Evolutionary conservation across 164 flowering plant genomes (phyloP).

Genomic region (Piper betle): DNA sequence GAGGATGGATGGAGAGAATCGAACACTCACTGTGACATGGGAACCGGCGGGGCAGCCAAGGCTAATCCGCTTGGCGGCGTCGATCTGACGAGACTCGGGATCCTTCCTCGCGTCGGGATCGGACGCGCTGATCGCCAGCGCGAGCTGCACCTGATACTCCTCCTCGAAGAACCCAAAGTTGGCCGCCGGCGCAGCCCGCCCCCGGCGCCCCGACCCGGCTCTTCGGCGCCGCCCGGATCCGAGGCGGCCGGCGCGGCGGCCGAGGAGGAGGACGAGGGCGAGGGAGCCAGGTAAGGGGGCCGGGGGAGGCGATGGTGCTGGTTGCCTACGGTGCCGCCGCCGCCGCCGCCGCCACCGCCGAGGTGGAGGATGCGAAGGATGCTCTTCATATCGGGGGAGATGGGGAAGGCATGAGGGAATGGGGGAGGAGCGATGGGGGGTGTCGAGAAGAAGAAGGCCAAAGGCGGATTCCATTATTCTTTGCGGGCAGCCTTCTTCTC

Average conservation of each 20-base stretch:
- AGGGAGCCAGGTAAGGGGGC: conserved; percentile 10
- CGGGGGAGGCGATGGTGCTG: conserved; percentile 15
- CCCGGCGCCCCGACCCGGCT: neutral
- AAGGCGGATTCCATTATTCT: conserved; percentile 3
- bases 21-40: too few relatives aligned
- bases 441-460: neutral
- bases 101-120: conserved; percentile 47
- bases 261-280: conserved; percentile 7
- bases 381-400: conserved; percentile 54
- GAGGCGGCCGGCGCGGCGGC: neutral
- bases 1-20: too few relatives aligned
- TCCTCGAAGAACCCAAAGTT: conserved; percentile 71
- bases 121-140: conserved; percentile 90
- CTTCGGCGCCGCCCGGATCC: neutral
- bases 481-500: neutral
- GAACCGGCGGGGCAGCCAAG: conserved; percentile 34
- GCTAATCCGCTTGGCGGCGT: conserved; percentile 77
- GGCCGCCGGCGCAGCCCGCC: conserved; percentile 4
- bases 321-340: conserved; percentile 9
- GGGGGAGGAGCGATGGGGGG: neutral
- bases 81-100: conserved; percentile 81
- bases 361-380: conserved; percentile 76
- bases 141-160: conserved; percentile 91
- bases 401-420: neutral
- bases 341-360: conserved; percentile 28